A percentile compares a stretch with the other conserved stretches of the same genome.
phyloP scores from a whole-genome alignment of 2,329 filamentous ascomycete genomes.

The Beauveria rudraprayagi region DNA sequence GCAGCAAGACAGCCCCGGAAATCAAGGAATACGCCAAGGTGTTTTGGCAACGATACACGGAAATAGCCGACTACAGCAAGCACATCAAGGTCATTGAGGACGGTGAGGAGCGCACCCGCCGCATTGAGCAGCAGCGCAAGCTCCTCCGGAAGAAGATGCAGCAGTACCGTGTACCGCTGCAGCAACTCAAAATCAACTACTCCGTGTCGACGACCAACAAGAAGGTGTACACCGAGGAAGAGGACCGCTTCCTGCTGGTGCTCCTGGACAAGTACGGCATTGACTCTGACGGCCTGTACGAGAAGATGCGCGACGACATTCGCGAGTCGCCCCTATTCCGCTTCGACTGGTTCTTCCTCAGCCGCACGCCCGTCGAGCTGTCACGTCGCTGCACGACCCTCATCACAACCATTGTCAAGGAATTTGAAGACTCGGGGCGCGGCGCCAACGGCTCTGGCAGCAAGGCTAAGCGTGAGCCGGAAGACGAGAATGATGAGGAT shows the following conservation, averaged over 20 bases:
- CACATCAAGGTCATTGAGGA: constrained; percentile 84
- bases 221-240: constrained; percentile 98
- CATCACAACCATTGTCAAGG: constrained; percentile 86
- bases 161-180: constrained; percentile 92
- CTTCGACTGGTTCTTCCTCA: constrained; percentile 99
- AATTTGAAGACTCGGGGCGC: constrained; percentile 67
- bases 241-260: constrained; percentile 90
- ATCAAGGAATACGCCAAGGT: constrained; percentile 87
- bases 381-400: constrained; percentile 88
- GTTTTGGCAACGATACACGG: constrained; percentile 92
- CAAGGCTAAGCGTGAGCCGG: constrained; percentile 63
- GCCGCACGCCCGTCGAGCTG: constrained; percentile 85
- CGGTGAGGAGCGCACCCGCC: constrained; percentile 81
- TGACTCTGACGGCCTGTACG: constrained; percentile 83
- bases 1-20: constrained; percentile 78
- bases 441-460: constrained; percentile 59
- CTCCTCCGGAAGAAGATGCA: constrained; percentile 92
- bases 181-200: constrained; percentile 98
- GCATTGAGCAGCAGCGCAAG: constrained; percentile 86
- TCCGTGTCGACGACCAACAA: constrained; percentile 99
- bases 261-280: constrained; percentile 88
- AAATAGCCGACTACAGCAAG: constrained; percentile 83
- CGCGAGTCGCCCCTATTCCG: constrained; percentile 89
- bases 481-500: constrained; percentile 79
- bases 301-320: constrained; percentile 94